These are phyloP conservation scores for Poa annua DNA, from an alignment of 176 grass and related monocot species.

Conservation along the genomic window DNA sequence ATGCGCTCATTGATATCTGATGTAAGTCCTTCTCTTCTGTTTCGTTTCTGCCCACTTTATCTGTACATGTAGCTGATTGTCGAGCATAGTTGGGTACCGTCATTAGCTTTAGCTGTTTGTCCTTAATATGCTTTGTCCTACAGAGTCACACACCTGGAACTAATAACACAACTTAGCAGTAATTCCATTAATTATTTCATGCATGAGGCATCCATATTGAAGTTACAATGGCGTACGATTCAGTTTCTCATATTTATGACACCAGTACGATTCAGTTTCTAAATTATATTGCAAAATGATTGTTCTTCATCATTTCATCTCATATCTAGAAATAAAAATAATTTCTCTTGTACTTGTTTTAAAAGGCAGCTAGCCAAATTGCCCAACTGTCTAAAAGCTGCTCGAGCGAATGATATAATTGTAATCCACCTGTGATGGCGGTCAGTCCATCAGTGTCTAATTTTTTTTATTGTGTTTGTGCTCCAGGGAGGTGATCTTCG, in stretches of 20 bases:
- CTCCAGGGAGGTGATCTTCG: conserved; percentile 55
- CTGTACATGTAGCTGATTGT: background rate
- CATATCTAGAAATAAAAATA: background rate
- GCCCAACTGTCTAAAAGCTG: background rate
- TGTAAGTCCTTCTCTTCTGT: conserved; percentile 29
- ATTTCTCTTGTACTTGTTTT: background rate
- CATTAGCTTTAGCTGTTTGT: background rate
- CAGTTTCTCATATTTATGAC: no score
- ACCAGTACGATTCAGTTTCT: background rate
- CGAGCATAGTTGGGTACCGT: background rate
- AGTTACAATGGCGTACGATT: background rate
- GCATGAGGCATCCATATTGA: background rate
- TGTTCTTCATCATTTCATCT: background rate
- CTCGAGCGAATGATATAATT: background rate
- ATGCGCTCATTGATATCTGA: conserved; percentile 44
- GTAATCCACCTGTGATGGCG: background rate
- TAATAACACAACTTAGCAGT: background rate
- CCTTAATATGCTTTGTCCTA: background rate
- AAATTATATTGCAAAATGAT: background rate
- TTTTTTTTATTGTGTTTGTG: conserved; percentile 21
- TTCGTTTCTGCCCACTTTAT: background rate
- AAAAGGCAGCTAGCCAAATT: background rate
- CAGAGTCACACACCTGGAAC: background rate
- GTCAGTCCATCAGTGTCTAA: background rate
- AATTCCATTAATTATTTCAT: background rate